A percentile compares a stretch with the other conserved stretches of the same genome.
These are phyloP conservation scores for Yarrowia sp. DNA, from an alignment of 805 yeast species.

Conservation along the genomic window DNA sequence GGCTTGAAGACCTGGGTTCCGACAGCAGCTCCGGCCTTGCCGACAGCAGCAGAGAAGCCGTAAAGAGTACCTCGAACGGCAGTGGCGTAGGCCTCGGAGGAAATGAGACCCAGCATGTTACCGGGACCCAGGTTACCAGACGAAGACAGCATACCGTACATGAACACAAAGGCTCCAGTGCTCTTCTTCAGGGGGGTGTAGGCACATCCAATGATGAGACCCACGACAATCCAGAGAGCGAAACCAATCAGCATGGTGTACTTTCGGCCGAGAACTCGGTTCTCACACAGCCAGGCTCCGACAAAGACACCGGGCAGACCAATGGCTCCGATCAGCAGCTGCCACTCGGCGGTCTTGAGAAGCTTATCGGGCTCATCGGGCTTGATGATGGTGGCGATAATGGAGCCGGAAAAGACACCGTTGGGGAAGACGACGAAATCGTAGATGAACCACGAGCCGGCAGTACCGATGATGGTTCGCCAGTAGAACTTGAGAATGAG, in stretches of 20 bases:
- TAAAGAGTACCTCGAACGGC: conserved; percentile 78
- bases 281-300: conserved; percentile 71
- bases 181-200: conserved; percentile 46
- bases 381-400: conserved; percentile 61
- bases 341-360: conserved; percentile 75
- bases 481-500: conserved; percentile 71
- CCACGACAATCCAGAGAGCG: conserved; percentile 69
- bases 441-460: conserved; percentile 79
- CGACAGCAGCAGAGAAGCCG: conserved; percentile 79
- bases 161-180: conserved; percentile 59
- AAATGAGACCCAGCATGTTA: conserved; percentile 69
- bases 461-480: conserved; percentile 70
- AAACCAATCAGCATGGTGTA: conserved; percentile 76
- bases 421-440: conserved; percentile 85
- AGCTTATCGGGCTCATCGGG: conserved; percentile 52
- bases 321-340: conserved; percentile 65
- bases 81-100: conserved; percentile 76
- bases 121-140: conserved; percentile 83
- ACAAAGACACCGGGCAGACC: conserved; percentile 75
- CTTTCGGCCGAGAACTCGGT: conserved; percentile 64
- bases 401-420: conserved; percentile 70
- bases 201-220: conserved; percentile 54
- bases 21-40: conserved; percentile 85
- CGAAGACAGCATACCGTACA: conserved; percentile 75
- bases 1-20: conserved; percentile 78